Evolutionary conservation across 371 early-diverging fungal species (phyloP), one percentile per base, ranked within the genome.

Genomic region (Apophysomyces ossiformis): DNA sequence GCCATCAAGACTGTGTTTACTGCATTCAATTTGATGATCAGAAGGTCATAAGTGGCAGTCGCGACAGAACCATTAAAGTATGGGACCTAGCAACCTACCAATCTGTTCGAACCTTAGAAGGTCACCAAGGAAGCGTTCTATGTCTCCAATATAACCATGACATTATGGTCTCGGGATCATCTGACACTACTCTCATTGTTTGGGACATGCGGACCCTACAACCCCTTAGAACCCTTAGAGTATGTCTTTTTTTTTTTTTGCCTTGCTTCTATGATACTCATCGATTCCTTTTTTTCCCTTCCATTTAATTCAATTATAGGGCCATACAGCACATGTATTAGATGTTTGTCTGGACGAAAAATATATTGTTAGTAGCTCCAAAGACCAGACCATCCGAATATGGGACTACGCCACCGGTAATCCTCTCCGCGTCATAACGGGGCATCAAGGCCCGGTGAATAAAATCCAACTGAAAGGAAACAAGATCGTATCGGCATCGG

Each of bases 1-100:
- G 98, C 0, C 99, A 99, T 72, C 63, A 67, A 9, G 99, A 98
- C 68, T 89, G 95, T 61, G 94, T 99, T 5, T 96, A 99, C 72
- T 97, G 97, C 66, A 83, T 98, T 21, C 99, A 96, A 73, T 94
- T 92, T 71, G 95, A 95, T 71, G 78, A 82, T 38, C 69, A 90
- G 41, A 89, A 88, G 61, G 87, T 98, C 43, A 87, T 97, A 8
- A 93, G 95, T 0, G 98, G 99, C 11, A 96, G 96, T 12, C 88
- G 97, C 60, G 99, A 99, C 79, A 82, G 89, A 38, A 91, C 95
- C 5, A 87, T 98, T 65, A 79, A 79, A 50, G 67, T 74, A 13
- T 87, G 88, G 88, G 90, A 94, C 72, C 69, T 92, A 39, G 68
- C 81, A 56, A 87, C 86, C 41, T 86, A 89, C 50, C 73, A 82